Conservation (phyloP, 31 red algal species). For the Odonthalia washingtoniensis region DNA sequence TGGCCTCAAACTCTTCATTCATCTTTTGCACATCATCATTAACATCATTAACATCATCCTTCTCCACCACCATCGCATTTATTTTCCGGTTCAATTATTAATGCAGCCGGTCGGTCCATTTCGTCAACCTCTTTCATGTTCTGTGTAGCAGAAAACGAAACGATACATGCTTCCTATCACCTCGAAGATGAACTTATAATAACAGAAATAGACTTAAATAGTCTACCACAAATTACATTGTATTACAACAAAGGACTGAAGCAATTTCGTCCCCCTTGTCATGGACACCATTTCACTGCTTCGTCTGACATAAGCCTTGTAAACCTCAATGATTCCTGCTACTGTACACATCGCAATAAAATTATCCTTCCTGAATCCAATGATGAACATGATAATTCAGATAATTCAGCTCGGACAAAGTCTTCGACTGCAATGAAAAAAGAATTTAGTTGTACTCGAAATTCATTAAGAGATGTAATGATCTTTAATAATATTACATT, state of each 20-base stretch:
- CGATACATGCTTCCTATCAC: background rate
- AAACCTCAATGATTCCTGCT: slow-evolving; percentile 50
- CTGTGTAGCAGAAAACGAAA: background rate
- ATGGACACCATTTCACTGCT: too few relatives aligned
- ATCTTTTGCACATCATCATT: background rate
- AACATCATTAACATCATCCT: background rate
- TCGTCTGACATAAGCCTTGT: slow-evolving; percentile 57
- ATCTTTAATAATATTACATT: too few relatives aligned
- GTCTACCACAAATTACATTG: slow-evolving; percentile 17
- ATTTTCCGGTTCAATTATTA: background rate
- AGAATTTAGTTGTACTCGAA: too few relatives aligned
- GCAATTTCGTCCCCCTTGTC: slow-evolving; percentile 12
- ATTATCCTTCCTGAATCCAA: slow-evolving; percentile 46
- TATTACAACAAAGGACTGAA: background rate
- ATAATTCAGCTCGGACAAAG: slow-evolving; percentile 36
- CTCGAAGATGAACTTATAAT: background rate
- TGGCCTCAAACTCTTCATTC: background rate
- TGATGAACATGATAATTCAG: slow-evolving; percentile 17
- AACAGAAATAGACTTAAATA: background rate
- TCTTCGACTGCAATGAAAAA: slow-evolving; percentile 26
- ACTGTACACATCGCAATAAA: slow-evolving; percentile 67
- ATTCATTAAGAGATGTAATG: too few relatives aligned
- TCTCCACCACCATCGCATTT: background rate
- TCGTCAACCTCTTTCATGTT: background rate
- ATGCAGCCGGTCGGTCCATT: background rate